These are phyloP conservation scores for Ensete ventricosum DNA, from an alignment of 176 grass and related monocot genomes.

Conservation along the genomic window DNA sequence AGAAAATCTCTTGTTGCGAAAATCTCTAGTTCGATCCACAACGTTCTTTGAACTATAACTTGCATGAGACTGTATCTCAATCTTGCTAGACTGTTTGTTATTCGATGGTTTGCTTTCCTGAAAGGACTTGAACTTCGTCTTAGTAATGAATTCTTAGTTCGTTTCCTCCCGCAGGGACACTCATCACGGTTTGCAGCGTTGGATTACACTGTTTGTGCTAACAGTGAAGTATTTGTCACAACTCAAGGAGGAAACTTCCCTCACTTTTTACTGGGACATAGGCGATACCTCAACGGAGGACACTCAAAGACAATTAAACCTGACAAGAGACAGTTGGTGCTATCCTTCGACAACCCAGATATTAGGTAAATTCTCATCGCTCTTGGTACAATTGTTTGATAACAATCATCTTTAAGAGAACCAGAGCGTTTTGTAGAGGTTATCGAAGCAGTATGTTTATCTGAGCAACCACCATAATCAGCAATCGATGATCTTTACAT, in stretches of 20 bases:
- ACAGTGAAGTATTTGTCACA: conserved; percentile 64
- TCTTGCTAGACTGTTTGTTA: not conserved
- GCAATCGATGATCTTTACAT: not conserved
- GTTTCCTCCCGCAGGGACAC: conserved; percentile 41
- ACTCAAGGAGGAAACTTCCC: conserved; percentile 96
- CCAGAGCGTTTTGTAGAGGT: not conserved
- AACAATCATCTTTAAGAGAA: not conserved
- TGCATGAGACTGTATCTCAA: not conserved
- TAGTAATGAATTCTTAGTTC: not conserved
- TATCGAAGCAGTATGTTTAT: not conserved
- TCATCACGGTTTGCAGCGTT: conserved; percentile 75
- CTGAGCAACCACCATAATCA: not conserved
- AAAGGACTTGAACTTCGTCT: not conserved
- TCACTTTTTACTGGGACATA: conserved; percentile 84
- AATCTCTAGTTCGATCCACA: too few species aligned
- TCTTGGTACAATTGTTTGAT: not conserved
- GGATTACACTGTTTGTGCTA: conserved; percentile 61
- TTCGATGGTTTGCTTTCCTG: not conserved
- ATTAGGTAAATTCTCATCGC: conserved; percentile 42
- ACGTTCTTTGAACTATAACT: not conserved
- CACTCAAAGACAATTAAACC: conserved; percentile 76
- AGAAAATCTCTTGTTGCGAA: too few species aligned
- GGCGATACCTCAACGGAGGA: conserved; percentile 60
- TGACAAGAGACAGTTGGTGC: conserved; percentile 67
- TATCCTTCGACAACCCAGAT: conserved; percentile 51